Percentiles rank a stretch among this genome's conserved stretches.
These are phyloP conservation scores for Fusarium albosuccineum DNA, from an alignment of 2,329 filamentous ascomycete species.

Conservation along the genomic window DNA sequence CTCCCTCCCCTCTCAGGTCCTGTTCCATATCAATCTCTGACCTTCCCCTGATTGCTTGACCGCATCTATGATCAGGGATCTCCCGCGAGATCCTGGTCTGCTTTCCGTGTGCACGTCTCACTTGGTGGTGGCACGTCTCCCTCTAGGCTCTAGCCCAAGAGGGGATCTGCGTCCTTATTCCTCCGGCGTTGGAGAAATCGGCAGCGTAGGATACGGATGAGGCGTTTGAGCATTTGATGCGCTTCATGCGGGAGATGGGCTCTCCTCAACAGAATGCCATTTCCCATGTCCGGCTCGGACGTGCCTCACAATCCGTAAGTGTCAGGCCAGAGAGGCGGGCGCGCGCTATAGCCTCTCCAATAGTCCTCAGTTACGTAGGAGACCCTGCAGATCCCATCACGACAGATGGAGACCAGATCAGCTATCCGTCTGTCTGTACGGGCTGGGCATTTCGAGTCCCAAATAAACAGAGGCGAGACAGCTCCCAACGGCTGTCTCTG, in stretches of 20 bases:
- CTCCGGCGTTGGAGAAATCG: constrained; percentile 33
- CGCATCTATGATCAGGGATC: constrained; percentile 38
- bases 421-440: constrained; percentile 1
- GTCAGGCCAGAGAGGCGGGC: constrained; percentile 24
- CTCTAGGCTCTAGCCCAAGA: constrained; percentile 24
- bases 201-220: constrained; percentile 19
- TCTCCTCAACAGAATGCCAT: constrained; percentile 33
- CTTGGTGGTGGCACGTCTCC: constrained; percentile 26
- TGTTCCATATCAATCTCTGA: constrained; percentile 34
- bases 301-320: neutral
- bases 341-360: constrained; percentile 29
- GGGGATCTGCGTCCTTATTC: constrained; percentile 40
- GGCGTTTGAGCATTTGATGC: constrained; percentile 1
- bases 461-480: constrained; percentile 19
- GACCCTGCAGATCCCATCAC: constrained; percentile 23
- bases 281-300: neutral
- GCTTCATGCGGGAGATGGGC: constrained; percentile 27
- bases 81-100: constrained; percentile 38
- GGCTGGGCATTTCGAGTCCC: constrained; percentile 11
- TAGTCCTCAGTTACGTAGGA: constrained; percentile 20
- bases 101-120: constrained; percentile 48
- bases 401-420: constrained; percentile 11
- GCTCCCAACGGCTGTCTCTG: neutral
- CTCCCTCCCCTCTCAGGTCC: constrained; percentile 20
- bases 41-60: constrained; percentile 41